A percentile compares a stretch with the other conserved stretches of the same genome.
Evolutionary conservation across 108 stramenopile species (phyloP).

Genomic region (Aurantiochytrium sp.): DNA sequence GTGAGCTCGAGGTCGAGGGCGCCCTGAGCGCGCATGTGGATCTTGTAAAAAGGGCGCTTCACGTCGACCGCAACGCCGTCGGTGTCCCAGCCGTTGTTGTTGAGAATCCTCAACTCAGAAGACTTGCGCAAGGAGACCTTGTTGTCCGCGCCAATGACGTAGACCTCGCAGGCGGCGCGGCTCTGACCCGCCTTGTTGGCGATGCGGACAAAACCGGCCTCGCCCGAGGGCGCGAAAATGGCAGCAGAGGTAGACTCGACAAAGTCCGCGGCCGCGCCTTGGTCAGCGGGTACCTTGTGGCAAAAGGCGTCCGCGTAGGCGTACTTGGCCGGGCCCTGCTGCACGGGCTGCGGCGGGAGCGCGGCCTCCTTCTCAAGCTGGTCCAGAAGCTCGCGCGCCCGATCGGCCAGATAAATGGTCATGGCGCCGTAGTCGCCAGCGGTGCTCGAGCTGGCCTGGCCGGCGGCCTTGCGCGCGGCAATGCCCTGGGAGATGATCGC

Average conservation of each 20-base stretch:
- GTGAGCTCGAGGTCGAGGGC: background rate
- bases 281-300: background rate
- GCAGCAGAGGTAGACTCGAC: background rate
- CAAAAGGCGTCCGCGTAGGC: background rate
- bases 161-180: background rate
- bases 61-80: background rate
- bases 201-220: background rate
- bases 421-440: background rate
- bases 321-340: background rate
- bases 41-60: background rate
- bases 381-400: background rate
- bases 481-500: conserved; percentile 93
- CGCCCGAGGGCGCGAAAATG: background rate
- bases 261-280: background rate
- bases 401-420: background rate
- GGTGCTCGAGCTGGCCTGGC: background rate
- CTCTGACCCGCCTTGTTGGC: background rate
- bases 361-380: background rate
- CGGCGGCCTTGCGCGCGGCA: conserved; percentile 62
- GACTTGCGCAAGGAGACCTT: background rate
- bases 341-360: background rate
- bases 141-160: background rate
- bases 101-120: background rate
- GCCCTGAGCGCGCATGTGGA: background rate
- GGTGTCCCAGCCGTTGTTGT: conserved; percentile 7